Evolutionary conservation across 768 basidiomycete species (phyloP).

Genomic region (Tricholoma bakamatsutake): DNA sequence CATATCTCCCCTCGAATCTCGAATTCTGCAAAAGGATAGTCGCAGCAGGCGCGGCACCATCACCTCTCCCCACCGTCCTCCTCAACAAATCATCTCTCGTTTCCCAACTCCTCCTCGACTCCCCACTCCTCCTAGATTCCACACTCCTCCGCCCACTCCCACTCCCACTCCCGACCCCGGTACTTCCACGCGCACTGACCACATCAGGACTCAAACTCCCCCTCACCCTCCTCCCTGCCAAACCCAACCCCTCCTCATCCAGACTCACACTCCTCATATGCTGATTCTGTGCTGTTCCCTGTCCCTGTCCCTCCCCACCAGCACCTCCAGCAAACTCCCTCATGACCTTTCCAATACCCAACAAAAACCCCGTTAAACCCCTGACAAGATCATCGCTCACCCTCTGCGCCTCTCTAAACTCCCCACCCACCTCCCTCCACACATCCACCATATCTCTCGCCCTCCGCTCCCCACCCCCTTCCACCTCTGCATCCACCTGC

Average conservation of each 20-base stretch:
- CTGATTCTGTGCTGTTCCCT: conserved; percentile 7
- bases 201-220: conserved; percentile 24
- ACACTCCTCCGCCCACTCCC: conserved; percentile 42
- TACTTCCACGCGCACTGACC: conserved; percentile 17
- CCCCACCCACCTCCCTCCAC: conserved; percentile 65
- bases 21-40: conserved; percentile 21
- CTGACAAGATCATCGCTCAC: conserved; percentile 77
- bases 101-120: conserved; percentile 37
- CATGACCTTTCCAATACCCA: conserved; percentile 68
- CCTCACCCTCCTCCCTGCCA: conserved; percentile 21
- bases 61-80: conserved; percentile 29
- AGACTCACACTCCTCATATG: conserved; percentile 51
- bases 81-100: conserved; percentile 35
- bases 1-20: conserved; percentile 7
- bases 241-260: conserved; percentile 39
- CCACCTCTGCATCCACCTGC: conserved; percentile 71
- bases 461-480: conserved; percentile 30
- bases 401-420: conserved; percentile 66
- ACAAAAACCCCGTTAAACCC: conserved; percentile 66
- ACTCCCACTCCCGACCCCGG: conserved; percentile 25
- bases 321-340: conserved; percentile 40
- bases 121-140: conserved; percentile 36
- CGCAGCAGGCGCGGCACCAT: conserved; percentile 25
- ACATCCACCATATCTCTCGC: conserved; percentile 42
- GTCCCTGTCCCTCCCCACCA: conserved; percentile 17